Conservation (phyloP, 2,329 filamentous ascomycete genomes). For the Pseudogymnoascus sp. region DNA sequence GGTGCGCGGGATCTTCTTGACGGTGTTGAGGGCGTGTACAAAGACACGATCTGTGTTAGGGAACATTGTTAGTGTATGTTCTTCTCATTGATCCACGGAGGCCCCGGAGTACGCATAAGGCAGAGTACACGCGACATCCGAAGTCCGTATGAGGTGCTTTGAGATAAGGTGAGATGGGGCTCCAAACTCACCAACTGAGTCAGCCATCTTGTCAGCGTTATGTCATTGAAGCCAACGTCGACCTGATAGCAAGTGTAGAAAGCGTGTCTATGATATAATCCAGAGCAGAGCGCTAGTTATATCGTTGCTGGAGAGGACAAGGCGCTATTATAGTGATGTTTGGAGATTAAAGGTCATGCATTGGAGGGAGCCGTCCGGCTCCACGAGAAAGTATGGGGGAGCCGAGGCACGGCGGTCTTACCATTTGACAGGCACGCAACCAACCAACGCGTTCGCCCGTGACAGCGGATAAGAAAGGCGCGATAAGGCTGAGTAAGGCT, state of each 20-base stretch:
- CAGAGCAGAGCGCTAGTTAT: slow-evolving; percentile 1
- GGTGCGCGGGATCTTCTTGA: slow-evolving; percentile 94
- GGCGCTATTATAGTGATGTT: slow-evolving; percentile 8
- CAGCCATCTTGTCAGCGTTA: slow-evolving; percentile 37
- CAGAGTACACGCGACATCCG: not conserved
- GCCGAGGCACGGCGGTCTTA: not conserved
- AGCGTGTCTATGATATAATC: not conserved
- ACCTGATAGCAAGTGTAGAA: not conserved
- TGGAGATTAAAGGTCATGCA: not conserved
- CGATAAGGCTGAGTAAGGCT: slow-evolving; percentile 1
- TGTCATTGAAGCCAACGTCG: slow-evolving; percentile 5
- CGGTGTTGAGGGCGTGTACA: slow-evolving; percentile 96
- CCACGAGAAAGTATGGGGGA: slow-evolving; percentile 9
- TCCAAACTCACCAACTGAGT: slow-evolving; percentile 42
- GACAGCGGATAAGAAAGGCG: not conserved
- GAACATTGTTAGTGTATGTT: not conserved
- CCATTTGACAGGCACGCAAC: not conserved
- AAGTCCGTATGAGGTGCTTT: slow-evolving; percentile 8
- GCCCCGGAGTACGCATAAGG: too few species aligned
- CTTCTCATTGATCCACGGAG: not conserved
- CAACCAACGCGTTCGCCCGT: slow-evolving; percentile 1
- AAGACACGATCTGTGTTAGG: slow-evolving; percentile 77
- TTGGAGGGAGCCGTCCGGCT: not conserved
- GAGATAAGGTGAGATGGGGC: not conserved
- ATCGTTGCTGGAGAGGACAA: not conserved